Conservation (phyloP, 1,284 basidiomycete genomes). For the Malassezia nana region DNA sequence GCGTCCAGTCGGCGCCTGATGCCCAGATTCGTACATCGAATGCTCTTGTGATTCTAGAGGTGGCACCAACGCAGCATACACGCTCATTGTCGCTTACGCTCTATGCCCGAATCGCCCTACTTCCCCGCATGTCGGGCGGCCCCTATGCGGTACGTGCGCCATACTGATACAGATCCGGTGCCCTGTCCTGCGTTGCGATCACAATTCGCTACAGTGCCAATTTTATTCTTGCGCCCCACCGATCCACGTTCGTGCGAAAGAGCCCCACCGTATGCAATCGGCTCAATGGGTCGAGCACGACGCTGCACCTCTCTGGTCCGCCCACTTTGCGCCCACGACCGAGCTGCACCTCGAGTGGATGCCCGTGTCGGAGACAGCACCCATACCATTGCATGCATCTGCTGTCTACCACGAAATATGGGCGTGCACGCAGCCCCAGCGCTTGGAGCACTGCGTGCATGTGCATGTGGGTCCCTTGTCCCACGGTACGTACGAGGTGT, state of each 20-base stretch:
- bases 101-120: background rate
- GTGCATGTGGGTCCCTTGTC: background rate
- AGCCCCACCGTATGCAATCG: background rate
- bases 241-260: background rate
- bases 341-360: background rate
- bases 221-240: background rate
- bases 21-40: background rate
- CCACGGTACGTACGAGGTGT: background rate
- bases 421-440: background rate
- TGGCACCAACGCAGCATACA: background rate
- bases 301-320: background rate
- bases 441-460: background rate
- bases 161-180: background rate
- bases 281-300: background rate
- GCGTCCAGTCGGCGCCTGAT: background rate
- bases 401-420: constrained; percentile 4
- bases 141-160: background rate
- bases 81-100: background rate
- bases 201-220: background rate
- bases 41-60: background rate
- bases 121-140: background rate
- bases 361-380: background rate
- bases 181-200: background rate
- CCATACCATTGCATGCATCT: background rate
- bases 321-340: background rate